phyloP scores from a whole-genome alignment of 1,284 basidiomycete genomes.

The Boletus semigastroideus region DNA sequence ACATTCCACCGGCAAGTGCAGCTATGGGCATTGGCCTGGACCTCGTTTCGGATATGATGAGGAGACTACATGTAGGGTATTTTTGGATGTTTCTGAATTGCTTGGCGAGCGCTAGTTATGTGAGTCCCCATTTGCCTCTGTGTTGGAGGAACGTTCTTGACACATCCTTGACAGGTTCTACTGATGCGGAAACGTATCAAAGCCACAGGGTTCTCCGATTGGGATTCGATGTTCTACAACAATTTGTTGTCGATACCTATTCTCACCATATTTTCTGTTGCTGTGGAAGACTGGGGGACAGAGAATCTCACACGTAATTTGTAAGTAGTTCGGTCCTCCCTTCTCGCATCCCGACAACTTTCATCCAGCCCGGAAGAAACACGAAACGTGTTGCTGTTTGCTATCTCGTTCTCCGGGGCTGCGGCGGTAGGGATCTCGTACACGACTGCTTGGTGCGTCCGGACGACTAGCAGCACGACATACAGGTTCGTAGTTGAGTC shows the following conservation, averaged over 20 bases:
- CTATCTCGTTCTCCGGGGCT: slow-evolving; percentile 94
- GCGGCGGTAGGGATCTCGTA: slow-evolving; percentile 98
- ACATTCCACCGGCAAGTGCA: slow-evolving; percentile 42
- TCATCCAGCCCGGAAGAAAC: slow-evolving; percentile 75
- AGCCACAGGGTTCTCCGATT: slow-evolving; percentile 96
- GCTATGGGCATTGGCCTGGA: slow-evolving; percentile 41
- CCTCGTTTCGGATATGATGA: slow-evolving; percentile 50
- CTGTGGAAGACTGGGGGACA: slow-evolving; percentile 89
- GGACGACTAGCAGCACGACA: slow-evolving; percentile 95
- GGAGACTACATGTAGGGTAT: slow-evolving; percentile 80
- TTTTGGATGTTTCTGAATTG: slow-evolving; percentile 98
- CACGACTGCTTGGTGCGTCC: slow-evolving; percentile 98
- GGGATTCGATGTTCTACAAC: slow-evolving; percentile 99
- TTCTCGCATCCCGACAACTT: slow-evolving; percentile 6
- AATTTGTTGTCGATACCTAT: slow-evolving; percentile 95
- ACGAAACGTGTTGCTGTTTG: slow-evolving; percentile 77
- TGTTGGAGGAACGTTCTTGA: slow-evolving; percentile 2
- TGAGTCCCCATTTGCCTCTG: slow-evolving; percentile 39
- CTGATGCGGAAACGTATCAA: slow-evolving; percentile 99
- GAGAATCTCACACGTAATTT: slow-evolving; percentile 85
- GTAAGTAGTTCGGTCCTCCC: slow-evolving; percentile 46
- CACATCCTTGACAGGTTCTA: slow-evolving; percentile 59
- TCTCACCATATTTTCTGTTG: slow-evolving; percentile 78
- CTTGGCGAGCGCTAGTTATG: slow-evolving; percentile 88
- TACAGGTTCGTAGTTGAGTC: slow-evolving; percentile 64